Evolutionary conservation across 805 yeast species (phyloP).

Genomic region (Hanseniaspora opuntiae): DNA sequence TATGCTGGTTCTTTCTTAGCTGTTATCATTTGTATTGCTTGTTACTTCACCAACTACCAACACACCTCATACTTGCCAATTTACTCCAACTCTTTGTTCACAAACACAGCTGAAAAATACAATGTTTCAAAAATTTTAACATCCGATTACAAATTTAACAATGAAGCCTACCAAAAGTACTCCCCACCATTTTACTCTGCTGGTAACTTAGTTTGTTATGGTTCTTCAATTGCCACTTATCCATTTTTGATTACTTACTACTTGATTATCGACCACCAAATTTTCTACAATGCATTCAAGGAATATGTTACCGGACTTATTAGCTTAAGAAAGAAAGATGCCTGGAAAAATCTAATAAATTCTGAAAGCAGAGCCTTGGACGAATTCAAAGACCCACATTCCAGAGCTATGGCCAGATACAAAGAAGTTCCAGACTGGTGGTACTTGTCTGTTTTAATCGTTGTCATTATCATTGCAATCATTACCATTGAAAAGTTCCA

Average conservation of each 20-base stretch:
- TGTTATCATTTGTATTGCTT: slow-evolving; percentile 25
- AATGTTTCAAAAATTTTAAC: slow-evolving; percentile 36
- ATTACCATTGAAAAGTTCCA: slow-evolving; percentile 31
- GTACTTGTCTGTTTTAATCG: slow-evolving; percentile 29
- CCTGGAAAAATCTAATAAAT: slow-evolving; percentile 23
- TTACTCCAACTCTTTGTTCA: slow-evolving; percentile 36
- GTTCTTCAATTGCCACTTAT: slow-evolving; percentile 42
- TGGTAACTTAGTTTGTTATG: slow-evolving; percentile 45
- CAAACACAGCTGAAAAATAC: slow-evolving; percentile 34
- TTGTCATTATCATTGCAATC: slow-evolving; percentile 30
- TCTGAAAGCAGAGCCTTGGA: slow-evolving; percentile 20
- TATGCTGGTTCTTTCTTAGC: slow-evolving; percentile 27
- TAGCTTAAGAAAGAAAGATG: slow-evolving; percentile 13
- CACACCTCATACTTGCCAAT: slow-evolving; percentile 50
- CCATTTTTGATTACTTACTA: slow-evolving; percentile 44
- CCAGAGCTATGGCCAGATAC: slow-evolving; percentile 42
- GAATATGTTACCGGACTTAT: slow-evolving; percentile 15
- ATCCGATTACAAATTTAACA: slow-evolving; percentile 30
- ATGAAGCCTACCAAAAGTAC: slow-evolving; percentile 36
- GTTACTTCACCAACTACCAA: slow-evolving; percentile 40
- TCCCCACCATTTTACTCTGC: slow-evolving; percentile 58
- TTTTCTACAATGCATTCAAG: slow-evolving; percentile 29
- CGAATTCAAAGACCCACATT: slow-evolving; percentile 38
- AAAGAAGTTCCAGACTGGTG: slow-evolving; percentile 60
- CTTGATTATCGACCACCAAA: slow-evolving; percentile 31